Evolutionary conservation across 495 filamentous ascomycete species (phyloP), one percentile per base, ranked within the genome.

Genomic region (Hypomontagnella monticulosa): DNA sequence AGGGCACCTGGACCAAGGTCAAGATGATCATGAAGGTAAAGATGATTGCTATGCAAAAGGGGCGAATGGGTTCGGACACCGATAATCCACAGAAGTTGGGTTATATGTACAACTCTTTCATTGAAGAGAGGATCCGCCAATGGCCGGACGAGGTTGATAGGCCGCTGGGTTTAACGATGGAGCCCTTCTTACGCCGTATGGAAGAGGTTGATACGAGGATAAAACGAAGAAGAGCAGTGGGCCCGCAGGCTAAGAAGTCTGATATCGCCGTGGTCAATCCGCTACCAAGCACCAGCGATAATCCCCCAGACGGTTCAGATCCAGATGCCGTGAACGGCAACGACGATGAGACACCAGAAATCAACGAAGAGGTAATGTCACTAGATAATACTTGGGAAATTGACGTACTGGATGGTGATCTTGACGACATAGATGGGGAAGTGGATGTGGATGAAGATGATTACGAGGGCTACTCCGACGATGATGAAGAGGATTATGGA

Each of bases 21-120:
- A 91, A 91, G 69, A 86, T 89, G 5, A 87, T 96, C 65, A 93
- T 97, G 91, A 89, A 90, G 53, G 82, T 85, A 43, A 98, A 96
- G 75, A 88, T 96, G 57, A 70, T 82, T 42, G 81, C 82, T 32
- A 78, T 85, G 58, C 72, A 78, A 30, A 74, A 76, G 61, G 66
- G 74, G 42, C 78, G 80, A 48, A 71, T 69, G 34, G 70, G 84
- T 16, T 76, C 73, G 8, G 85, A 91, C 57, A 72, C 73, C 18
- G 84, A 88, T 16, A 89, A 78, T 32, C 64, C 66, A 11, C 65
- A 53, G 30, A 73, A 67, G 40, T 55, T 57, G n/a, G 71, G 71
- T 10, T 71, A 61, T 16, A 42, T 73, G 27, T 73, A 73, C 57
- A 67, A 73, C 32, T 61, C 55, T 6, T 73, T 73, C 32, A 56